A percentile compares a stretch with the other conserved stretches of the same genome.
These are phyloP conservation scores for Quercus agrifolia DNA, from an alignment of 306 rosid species.

Conservation along the genomic window DNA sequence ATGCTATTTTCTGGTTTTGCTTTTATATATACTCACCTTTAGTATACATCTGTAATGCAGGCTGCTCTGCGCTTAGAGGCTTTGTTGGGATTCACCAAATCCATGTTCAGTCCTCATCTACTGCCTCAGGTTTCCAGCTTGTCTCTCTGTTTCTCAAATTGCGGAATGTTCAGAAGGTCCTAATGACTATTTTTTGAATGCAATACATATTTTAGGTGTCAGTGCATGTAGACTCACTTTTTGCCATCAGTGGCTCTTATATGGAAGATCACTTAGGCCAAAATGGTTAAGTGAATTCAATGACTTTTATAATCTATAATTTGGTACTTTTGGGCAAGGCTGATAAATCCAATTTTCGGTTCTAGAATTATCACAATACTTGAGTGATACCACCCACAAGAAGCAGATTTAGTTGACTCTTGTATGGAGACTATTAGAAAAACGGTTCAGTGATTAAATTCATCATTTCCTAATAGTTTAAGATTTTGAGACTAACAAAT, in stretches of 20 bases:
- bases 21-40: neutral
- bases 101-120: conserved; percentile 58
- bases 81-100: conserved; percentile 59
- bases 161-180: neutral
- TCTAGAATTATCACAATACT: neutral
- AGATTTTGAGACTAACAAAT: too few species aligned
- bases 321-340: neutral
- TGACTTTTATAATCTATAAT: neutral
- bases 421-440: neutral
- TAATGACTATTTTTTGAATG: neutral
- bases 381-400: neutral
- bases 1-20: neutral
- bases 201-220: neutral
- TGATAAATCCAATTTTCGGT: neutral
- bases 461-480: too few species aligned
- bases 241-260: neutral
- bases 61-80: conserved; percentile 66
- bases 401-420: neutral
- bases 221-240: neutral
- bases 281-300: neutral
- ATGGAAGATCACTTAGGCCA: neutral
- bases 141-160: conserved; percentile 16
- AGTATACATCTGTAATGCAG: conserved; percentile 35
- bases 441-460: too few species aligned
- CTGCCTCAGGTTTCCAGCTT: conserved; percentile 61